phyloP scores from a whole-genome alignment of 2,329 filamentous ascomycete species.

The Tympanopsis confertula region DNA sequence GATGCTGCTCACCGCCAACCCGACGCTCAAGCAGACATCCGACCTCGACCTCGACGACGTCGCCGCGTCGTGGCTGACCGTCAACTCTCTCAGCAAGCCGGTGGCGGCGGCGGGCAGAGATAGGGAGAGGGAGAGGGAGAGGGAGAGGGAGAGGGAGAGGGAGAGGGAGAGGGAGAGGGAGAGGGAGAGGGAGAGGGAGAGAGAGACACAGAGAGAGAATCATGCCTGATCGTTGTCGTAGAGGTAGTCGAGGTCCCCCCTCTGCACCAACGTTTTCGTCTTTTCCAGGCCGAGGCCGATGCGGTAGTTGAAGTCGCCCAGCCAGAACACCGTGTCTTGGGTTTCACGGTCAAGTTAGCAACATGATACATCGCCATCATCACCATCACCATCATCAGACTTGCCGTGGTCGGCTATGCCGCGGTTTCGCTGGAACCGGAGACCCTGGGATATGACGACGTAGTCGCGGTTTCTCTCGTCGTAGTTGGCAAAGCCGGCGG shows the following conservation, averaged over 20 bases:
- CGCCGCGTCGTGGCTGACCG: neutral
- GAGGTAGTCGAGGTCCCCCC: constrained; percentile 62
- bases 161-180: too few species aligned
- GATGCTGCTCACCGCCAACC: neutral
- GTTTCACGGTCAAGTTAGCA: constrained; percentile 9
- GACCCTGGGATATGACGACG: constrained; percentile 71
- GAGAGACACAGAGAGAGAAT: neutral
- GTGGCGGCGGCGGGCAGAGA: too few species aligned
- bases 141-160: too few species aligned
- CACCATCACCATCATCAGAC: constrained; percentile 6
- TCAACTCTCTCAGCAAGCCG: neutral
- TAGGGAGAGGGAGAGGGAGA: too few species aligned
- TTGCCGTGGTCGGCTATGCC: constrained; percentile 81
- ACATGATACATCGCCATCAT: neutral
- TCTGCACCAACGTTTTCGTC: constrained; percentile 63
- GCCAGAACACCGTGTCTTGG: constrained; percentile 70
- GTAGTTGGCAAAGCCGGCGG: constrained; percentile 91
- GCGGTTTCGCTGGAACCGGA: constrained; percentile 83
- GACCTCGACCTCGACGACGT: neutral
- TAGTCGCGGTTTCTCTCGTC: constrained; percentile 93
- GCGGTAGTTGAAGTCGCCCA: constrained; percentile 96
- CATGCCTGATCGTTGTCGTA: constrained; percentile 82
- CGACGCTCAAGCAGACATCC: neutral
- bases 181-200: too few species aligned
- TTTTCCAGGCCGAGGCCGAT: constrained; percentile 75